Evolutionary conservation across 306 rosid species (phyloP).

Genomic region (Fagus crenata): DNA sequence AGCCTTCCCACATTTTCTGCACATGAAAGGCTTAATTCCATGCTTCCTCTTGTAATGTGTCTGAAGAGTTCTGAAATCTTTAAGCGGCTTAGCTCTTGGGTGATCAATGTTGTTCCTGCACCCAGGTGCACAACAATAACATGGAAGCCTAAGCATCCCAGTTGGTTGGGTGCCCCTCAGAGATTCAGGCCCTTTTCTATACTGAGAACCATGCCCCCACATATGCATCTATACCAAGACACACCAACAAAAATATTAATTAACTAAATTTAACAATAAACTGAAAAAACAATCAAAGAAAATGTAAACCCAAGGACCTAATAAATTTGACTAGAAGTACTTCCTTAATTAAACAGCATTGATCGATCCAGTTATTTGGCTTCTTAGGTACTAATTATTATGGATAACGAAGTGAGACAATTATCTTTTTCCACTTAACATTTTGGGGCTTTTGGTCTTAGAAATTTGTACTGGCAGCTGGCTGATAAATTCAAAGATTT

Average conservation of each 20-base stretch:
- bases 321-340: not conserved
- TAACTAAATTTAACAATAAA: slow-evolving; percentile 3
- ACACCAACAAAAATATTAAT: not conserved
- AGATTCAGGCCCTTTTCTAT: slow-evolving; percentile 95
- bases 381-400: not conserved
- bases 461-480: not conserved
- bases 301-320: not conserved
- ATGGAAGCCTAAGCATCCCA: slow-evolving; percentile 92
- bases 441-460: not conserved
- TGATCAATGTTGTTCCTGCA: slow-evolving; percentile 97
- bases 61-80: slow-evolving; percentile 94
- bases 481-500: not conserved
- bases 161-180: slow-evolving; percentile 97
- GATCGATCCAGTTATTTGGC: not conserved
- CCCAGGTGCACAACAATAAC: slow-evolving; percentile 93
- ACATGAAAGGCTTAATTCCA: slow-evolving; percentile 94
- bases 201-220: slow-evolving; percentile 99
- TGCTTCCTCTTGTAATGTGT: slow-evolving; percentile 98
- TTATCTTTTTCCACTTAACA: not conserved
- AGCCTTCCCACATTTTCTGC: slow-evolving; percentile 91
- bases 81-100: slow-evolving; percentile 82
- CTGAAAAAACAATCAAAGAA: not conserved
- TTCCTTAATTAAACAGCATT: not conserved
- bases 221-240: slow-evolving; percentile 75
- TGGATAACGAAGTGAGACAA: not conserved